Evolutionary conservation across 148 eudicot genomes (phyloP).

Genomic region (Spergularia bocconei): DNA sequence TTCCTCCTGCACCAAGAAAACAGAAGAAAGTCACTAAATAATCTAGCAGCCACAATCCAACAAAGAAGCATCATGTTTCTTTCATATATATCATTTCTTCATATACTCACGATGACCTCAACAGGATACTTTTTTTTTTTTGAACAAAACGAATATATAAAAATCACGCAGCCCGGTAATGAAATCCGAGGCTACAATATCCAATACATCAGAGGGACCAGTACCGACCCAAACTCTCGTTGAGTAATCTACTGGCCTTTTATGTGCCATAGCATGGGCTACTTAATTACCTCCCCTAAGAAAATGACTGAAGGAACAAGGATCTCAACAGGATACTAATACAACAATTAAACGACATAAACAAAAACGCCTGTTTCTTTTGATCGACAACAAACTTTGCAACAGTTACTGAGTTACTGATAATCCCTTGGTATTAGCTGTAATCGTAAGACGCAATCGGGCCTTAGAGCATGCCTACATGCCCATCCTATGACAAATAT

Average conservation of each 20-base stretch:
- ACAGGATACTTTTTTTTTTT: too few relatives aligned
- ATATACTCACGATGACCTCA: background rate
- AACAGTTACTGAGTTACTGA: background rate
- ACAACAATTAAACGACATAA: background rate
- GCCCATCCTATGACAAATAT: background rate
- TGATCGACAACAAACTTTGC: background rate
- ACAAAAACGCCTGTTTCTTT: background rate
- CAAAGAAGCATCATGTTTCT: background rate
- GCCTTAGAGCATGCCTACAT: background rate
- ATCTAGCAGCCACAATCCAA: constrained; percentile 1
- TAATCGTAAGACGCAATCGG: background rate
- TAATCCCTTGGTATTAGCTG: background rate
- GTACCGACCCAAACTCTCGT: too few relatives aligned
- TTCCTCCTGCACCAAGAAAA: constrained; percentile 45
- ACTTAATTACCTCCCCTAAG: too few relatives aligned
- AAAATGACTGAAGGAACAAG: too few relatives aligned
- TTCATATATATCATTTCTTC: background rate
- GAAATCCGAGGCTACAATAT: too few relatives aligned
- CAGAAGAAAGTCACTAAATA: background rate
- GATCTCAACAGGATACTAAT: too few relatives aligned
- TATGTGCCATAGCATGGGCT: too few relatives aligned
- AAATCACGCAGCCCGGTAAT: too few relatives aligned
- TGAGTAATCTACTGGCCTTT: too few relatives aligned
- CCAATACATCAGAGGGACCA: too few relatives aligned
- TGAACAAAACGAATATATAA: too few relatives aligned